A percentile compares a stretch with the other conserved stretches of the same genome.
These are phyloP conservation scores for Colletotrichum sojae DNA, from an alignment of 2,329 filamentous ascomycete genomes.

Conservation along the genomic window DNA sequence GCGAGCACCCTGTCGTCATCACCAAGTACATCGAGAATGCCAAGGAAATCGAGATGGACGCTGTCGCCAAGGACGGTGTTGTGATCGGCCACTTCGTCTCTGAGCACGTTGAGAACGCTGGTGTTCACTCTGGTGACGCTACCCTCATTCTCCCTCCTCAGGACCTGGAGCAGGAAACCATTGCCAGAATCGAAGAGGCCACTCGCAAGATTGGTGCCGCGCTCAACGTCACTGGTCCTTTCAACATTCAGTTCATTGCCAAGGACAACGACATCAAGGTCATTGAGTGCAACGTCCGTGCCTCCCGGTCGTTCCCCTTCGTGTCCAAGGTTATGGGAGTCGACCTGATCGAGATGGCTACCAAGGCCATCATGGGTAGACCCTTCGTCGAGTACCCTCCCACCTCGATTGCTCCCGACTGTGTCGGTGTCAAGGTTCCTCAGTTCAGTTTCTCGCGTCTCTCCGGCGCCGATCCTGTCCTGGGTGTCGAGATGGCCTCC, in stretches of 20 bases:
- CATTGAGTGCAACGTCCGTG: conserved; percentile 98
- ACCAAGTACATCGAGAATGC: conserved; percentile 99
- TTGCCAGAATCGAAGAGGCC: conserved; percentile 91
- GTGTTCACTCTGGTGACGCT: conserved; percentile 97
- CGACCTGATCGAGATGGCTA: conserved; percentile 98
- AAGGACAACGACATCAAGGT: conserved; percentile 99
- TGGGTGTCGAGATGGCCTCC: conserved; percentile 99
- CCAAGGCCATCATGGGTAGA: conserved; percentile 92
- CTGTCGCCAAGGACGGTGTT: conserved; percentile 89
- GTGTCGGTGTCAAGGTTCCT: conserved; percentile 96
- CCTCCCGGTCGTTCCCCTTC: conserved; percentile 96
- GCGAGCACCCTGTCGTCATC: conserved; percentile 96
- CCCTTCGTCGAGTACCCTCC: conserved; percentile 87
- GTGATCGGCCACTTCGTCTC: conserved; percentile 98
- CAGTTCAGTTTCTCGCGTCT: conserved; percentile 99
- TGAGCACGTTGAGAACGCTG: conserved; percentile 98
- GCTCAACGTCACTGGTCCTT: conserved; percentile 95
- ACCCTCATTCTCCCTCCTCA: conserved; percentile 96
- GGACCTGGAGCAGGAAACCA: conserved; percentile 90
- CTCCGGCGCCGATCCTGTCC: conserved; percentile 93
- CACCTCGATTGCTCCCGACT: conserved; percentile 81
- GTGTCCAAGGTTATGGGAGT: conserved; percentile 99
- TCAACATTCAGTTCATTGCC: conserved; percentile 99
- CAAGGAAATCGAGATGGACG: conserved; percentile 99
- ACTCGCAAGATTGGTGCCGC: conserved; percentile 95